Conservation (phyloP, 257 asterid genomes). For the Forsythia suspensa region DNA sequence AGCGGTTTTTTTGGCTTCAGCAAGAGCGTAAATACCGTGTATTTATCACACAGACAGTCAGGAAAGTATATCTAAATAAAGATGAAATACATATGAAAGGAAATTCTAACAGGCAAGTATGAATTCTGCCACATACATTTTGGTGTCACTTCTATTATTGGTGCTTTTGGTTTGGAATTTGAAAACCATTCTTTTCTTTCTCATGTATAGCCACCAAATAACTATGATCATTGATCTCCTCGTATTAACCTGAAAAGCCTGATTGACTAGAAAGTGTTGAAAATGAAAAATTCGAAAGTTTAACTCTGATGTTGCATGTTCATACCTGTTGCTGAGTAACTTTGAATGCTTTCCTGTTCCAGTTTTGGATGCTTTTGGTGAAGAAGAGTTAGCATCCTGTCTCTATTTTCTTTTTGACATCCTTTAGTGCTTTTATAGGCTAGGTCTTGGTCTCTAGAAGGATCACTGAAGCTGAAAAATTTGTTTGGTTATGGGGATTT, state of each 20-base stretch:
- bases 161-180: not conserved
- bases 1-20: not conserved
- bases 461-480: constrained; percentile 72
- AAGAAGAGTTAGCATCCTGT: not conserved
- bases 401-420: constrained; percentile 30
- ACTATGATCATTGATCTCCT: not conserved
- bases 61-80: not conserved
- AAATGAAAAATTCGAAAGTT: not conserved
- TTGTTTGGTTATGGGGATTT: constrained; percentile 90
- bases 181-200: not conserved
- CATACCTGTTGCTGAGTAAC: not conserved
- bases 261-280: not conserved
- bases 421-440: constrained; percentile 53
- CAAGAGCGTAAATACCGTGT: not conserved
- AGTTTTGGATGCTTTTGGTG: not conserved
- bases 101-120: not conserved
- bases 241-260: not conserved
- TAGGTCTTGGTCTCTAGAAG: constrained; percentile 82
- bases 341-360: not conserved
- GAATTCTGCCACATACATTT: not conserved
- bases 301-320: not conserved
- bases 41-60: not conserved
- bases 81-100: not conserved
- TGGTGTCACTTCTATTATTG: not conserved
- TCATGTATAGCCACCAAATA: not conserved